These are phyloP conservation scores for Aspergillus flavus DNA, from an alignment of 2,329 filamentous ascomycete species.

Conservation along the genomic window DNA sequence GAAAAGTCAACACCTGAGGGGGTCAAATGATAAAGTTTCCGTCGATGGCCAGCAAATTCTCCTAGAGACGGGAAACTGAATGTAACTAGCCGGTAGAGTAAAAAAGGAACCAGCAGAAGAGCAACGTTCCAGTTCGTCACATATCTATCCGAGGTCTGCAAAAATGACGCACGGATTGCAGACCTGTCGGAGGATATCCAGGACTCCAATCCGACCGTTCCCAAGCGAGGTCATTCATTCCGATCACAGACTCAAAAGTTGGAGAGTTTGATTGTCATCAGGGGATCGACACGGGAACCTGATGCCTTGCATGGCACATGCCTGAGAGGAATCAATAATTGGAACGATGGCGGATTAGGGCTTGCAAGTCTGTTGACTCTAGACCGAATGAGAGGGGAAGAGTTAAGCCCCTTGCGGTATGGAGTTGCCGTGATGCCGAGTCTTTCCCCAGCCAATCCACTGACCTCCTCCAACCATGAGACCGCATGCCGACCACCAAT, in stretches of 20 bases:
- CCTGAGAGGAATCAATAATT: background rate
- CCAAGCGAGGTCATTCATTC: background rate
- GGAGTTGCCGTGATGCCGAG: background rate
- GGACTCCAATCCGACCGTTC: background rate
- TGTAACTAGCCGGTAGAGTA: background rate
- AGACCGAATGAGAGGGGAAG: background rate
- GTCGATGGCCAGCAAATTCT: background rate
- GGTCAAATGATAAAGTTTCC: background rate
- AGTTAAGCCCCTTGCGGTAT: constrained; percentile 1
- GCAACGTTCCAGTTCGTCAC: background rate
- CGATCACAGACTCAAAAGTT: background rate
- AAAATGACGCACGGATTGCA: background rate
- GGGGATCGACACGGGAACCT: constrained; percentile 1
- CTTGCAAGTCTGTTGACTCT: background rate
- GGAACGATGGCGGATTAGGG: background rate
- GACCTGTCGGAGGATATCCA: background rate
- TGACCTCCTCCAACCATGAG: background rate
- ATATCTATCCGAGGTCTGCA: background rate
- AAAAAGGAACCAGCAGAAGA: background rate
- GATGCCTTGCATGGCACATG: constrained; percentile 6
- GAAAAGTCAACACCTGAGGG: background rate
- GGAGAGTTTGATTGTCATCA: background rate
- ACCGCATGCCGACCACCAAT: background rate
- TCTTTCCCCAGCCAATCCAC: background rate
- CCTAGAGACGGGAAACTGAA: background rate